A percentile compares a stretch with the other conserved stretches of the same genome.
Evolutionary conservation across 192 early-diverging fungal species (phyloP).

Genomic region (Coemansia sp.): DNA sequence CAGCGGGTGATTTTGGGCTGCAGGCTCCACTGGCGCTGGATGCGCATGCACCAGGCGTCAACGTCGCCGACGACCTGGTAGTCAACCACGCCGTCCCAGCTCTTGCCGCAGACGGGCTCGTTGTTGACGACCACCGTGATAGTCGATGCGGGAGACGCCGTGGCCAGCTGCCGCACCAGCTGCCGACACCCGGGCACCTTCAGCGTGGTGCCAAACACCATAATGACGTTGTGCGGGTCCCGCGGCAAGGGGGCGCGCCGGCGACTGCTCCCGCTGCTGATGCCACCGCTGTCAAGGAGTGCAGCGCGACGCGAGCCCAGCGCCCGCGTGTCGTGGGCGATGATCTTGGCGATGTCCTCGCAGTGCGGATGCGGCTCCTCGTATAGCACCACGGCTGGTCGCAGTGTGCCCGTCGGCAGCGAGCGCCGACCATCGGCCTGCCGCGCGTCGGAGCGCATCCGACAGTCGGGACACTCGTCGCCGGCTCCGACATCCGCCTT

Average conservation of each 20-base stretch:
- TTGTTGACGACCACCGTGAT: conserved; percentile 48
- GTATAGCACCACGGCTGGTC: conserved; percentile 93
- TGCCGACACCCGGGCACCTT: conserved; percentile 56
- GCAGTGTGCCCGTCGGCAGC: conserved; percentile 71
- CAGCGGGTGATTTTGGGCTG: conserved; percentile 53
- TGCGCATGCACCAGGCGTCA: conserved; percentile 47
- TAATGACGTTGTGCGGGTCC: conserved; percentile 31
- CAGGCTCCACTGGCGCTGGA: conserved; percentile 37
- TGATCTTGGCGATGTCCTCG: conserved; percentile 52
- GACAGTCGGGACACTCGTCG: conserved; percentile 55
- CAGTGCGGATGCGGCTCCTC: conserved; percentile 69
- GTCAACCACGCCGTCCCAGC: conserved; percentile 51
- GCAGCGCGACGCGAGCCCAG: conserved; percentile 26
- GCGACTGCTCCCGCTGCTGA: not conserved
- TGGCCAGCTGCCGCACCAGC: conserved; percentile 45
- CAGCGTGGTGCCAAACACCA: conserved; percentile 58
- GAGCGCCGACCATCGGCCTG: conserved; percentile 67
- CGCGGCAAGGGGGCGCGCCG: not conserved
- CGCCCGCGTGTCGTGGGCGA: conserved; percentile 43
- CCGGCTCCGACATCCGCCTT: conserved; percentile 63
- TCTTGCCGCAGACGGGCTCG: conserved; percentile 50
- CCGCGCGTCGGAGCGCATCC: conserved; percentile 29
- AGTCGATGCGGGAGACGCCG: conserved; percentile 21
- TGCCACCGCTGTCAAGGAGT: not conserved
- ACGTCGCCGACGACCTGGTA: conserved; percentile 52